Conservation (phyloP, 176 grass and related monocot genomes). For the Aegilops bicornis region DNA sequence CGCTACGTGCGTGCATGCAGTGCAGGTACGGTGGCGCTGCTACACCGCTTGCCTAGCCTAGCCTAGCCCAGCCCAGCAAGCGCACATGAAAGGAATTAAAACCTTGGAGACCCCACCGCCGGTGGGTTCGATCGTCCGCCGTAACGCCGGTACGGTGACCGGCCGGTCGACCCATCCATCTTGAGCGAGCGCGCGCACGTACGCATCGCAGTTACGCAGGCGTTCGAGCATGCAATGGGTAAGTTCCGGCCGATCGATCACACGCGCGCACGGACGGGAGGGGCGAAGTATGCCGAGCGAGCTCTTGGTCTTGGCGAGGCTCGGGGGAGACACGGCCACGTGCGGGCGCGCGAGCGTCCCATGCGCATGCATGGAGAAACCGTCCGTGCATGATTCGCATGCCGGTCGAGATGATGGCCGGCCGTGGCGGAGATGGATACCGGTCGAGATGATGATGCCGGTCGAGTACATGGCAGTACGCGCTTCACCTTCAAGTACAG, state of each 20-base stretch:
- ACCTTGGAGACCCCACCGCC: not conserved
- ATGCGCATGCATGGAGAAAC: not conserved
- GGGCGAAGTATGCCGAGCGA: no score
- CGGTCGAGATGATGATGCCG: no score
- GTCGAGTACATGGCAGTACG: not conserved
- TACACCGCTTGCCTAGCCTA: not conserved
- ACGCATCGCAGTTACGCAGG: not conserved
- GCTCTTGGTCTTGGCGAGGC: no score
- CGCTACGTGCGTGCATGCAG: not conserved
- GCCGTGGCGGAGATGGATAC: no score
- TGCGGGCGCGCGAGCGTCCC: not conserved
- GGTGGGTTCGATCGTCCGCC: no score
- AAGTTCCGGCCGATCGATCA: not conserved
- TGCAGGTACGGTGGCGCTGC: not conserved
- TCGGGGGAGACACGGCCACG: not conserved
- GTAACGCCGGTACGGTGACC: not conserved
- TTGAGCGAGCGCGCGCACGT: not conserved
- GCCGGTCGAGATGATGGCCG: no score
- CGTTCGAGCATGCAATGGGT: not conserved
- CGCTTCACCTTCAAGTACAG: no score
- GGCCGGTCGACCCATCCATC: no score
- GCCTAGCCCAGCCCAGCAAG: not conserved
- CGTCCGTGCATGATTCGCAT: no score
- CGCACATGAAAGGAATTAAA: not conserved
- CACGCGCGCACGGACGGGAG: not conserved